These are phyloP conservation scores for Ceratocystis diversiconidia DNA, from an alignment of 2,329 filamentous ascomycete genomes.

Conservation along the genomic window DNA sequence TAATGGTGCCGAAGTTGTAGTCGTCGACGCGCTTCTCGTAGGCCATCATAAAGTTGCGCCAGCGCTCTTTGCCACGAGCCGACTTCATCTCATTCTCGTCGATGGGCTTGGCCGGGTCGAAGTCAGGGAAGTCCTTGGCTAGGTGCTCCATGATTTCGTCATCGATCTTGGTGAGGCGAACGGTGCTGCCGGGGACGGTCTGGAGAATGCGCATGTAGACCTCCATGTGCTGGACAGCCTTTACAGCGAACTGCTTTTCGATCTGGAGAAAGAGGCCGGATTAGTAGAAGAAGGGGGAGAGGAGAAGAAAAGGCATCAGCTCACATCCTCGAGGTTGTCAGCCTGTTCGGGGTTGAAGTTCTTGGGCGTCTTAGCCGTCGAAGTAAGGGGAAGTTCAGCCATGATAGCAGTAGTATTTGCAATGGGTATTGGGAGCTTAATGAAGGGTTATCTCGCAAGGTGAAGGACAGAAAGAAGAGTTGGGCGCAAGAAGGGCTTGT, in stretches of 20 bases:
- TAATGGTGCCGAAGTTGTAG: conserved; percentile 94
- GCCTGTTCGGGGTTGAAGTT: conserved; percentile 43
- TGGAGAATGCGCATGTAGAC: conserved; percentile 96
- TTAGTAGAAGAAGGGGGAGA: not conserved
- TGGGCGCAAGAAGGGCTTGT: not conserved
- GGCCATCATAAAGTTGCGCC: conserved; percentile 84
- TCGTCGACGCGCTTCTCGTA: conserved; percentile 95
- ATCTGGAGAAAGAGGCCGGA: conserved; percentile 43
- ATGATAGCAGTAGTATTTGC: conserved; percentile 6
- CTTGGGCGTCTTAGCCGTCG: conserved; percentile 13
- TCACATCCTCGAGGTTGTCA: conserved; percentile 41
- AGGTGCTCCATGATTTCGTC: conserved; percentile 90
- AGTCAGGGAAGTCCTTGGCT: conserved; percentile 77
- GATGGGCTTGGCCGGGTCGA: conserved; percentile 67
- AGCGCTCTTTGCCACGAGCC: conserved; percentile 82
- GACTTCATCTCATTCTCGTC: conserved; percentile 96
- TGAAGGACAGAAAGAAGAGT: not conserved
- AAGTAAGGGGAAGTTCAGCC: conserved; percentile 14
- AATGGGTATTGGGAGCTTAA: not conserved
- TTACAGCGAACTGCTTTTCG: conserved; percentile 98
- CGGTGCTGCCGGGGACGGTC: conserved; percentile 70
- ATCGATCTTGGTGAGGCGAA: conserved; percentile 87
- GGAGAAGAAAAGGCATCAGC: conserved; percentile 23
- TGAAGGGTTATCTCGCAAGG: not conserved
- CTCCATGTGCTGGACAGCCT: conserved; percentile 90